Evolutionary conservation across 108 stramenopile species (phyloP).

Genomic region (Poteriospumella lacustris): DNA sequence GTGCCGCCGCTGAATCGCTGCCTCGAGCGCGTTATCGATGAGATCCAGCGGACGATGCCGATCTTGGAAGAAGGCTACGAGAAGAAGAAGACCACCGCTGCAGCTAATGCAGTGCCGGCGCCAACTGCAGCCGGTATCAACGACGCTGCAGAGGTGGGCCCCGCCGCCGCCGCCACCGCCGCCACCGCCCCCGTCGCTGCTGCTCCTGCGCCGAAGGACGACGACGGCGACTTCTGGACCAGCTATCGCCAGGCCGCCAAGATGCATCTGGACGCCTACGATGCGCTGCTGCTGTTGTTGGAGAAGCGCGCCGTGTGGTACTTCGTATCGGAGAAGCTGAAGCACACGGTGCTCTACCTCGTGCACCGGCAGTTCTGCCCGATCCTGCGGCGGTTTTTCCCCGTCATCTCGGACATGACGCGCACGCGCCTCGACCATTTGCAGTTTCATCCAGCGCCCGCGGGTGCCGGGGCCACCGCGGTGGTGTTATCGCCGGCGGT

Average conservation of each 20-base stretch:
- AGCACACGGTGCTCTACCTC: not conserved
- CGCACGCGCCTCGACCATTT: not conserved
- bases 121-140: not conserved
- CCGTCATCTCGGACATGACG: not conserved
- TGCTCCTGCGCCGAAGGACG: not conserved
- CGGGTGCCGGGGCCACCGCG: not conserved
- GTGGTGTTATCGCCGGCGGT: not conserved
- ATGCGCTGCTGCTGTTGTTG: not conserved
- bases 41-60: not conserved
- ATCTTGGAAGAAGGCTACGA: not conserved
- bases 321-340: not conserved
- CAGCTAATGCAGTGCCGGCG: not conserved
- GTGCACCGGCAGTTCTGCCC: too few species aligned
- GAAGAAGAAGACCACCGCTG: not conserved
- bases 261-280: slow-evolving; percentile 5
- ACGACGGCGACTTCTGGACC: not conserved
- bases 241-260: not conserved
- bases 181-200: too few species aligned
- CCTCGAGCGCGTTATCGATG: not conserved
- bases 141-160: too few species aligned
- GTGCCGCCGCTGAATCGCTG: not conserved
- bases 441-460: not conserved
- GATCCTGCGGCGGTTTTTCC: not conserved
- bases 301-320: not conserved
- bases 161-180: not conserved